A percentile compares a stretch with the other conserved stretches of the same genome.
phyloP scores from a whole-genome alignment of 257 asterid species.

The Penstemon eatonii region DNA sequence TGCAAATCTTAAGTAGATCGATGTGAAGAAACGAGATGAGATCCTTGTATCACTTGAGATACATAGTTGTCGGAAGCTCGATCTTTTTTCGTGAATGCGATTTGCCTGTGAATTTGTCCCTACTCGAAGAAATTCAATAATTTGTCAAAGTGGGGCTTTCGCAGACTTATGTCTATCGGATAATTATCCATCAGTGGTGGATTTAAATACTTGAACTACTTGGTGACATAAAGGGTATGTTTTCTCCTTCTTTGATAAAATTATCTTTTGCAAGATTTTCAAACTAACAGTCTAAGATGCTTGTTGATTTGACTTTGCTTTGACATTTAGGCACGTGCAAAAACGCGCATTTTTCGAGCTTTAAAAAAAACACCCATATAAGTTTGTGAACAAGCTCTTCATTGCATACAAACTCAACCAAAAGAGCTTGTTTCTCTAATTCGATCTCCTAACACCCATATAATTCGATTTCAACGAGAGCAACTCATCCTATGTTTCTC shows the following conservation, averaged over 20 bases:
- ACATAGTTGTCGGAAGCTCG: slow-evolving; percentile 62
- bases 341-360: too few species aligned
- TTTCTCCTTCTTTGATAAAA: slow-evolving; percentile 49
- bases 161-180: slow-evolving; percentile 50
- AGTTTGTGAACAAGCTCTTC: too few species aligned
- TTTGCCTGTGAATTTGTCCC: slow-evolving; percentile 48
- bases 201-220: slow-evolving; percentile 52
- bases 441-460: too few species aligned
- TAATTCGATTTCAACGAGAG: too few species aligned
- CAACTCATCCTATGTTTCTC: too few species aligned
- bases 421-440: too few species aligned
- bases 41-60: slow-evolving; percentile 58
- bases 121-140: slow-evolving; percentile 62
- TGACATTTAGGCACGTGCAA: too few species aligned
- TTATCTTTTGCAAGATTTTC: slow-evolving; percentile 63
- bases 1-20: slow-evolving; percentile 50
- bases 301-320: slow-evolving; percentile 43
- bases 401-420: too few species aligned
- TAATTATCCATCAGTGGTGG: slow-evolving; percentile 75
- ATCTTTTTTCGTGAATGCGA: slow-evolving; percentile 39
- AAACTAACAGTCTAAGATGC: slow-evolving; percentile 42
- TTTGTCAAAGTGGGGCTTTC: slow-evolving; percentile 54
- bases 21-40: slow-evolving; percentile 40
- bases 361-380: too few species aligned
- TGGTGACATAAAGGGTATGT: slow-evolving; percentile 37